phyloP scores from a whole-genome alignment of 2,329 filamentous ascomycete genomes.

The Plenodomus lindquistii region DNA sequence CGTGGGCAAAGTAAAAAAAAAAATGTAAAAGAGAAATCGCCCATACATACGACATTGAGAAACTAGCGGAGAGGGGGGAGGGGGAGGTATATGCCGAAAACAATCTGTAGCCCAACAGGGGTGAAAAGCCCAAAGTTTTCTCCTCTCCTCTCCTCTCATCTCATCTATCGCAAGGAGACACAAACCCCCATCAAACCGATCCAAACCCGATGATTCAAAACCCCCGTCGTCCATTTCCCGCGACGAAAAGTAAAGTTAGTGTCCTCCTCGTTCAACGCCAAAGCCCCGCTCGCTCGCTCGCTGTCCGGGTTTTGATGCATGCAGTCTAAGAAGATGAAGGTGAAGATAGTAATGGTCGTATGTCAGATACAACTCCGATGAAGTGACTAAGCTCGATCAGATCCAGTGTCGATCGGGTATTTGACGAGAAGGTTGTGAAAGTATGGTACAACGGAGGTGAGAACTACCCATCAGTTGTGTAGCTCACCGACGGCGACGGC shows the following conservation, averaged over 20 bases:
- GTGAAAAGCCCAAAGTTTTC: conserved; percentile 1
- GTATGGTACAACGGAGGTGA: background rate
- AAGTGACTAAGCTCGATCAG: background rate
- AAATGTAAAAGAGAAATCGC: background rate
- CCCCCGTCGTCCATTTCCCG: background rate
- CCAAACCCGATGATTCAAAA: no score
- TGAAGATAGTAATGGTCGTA: conserved; percentile 8
- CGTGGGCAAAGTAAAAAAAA: background rate
- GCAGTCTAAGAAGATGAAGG: conserved; percentile 5
- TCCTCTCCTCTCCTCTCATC: no score
- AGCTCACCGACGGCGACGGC: background rate
- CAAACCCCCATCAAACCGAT: background rate
- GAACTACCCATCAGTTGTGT: background rate
- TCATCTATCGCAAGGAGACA: background rate
- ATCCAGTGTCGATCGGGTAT: background rate
- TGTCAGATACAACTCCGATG: conserved; percentile 11
- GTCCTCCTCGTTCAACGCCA: background rate
- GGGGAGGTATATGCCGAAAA: conserved; percentile 23
- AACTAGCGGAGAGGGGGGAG: no score
- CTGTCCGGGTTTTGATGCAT: conserved; percentile 14
- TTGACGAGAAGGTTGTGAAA: no score
- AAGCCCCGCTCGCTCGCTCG: background rate
- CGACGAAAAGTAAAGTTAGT: background rate
- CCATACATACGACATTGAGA: conserved; percentile 3
- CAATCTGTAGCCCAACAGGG: conserved; percentile 16